Evolutionary conservation across 208 protist species (phyloP).

Genomic region (Leishmania arabica): DNA sequence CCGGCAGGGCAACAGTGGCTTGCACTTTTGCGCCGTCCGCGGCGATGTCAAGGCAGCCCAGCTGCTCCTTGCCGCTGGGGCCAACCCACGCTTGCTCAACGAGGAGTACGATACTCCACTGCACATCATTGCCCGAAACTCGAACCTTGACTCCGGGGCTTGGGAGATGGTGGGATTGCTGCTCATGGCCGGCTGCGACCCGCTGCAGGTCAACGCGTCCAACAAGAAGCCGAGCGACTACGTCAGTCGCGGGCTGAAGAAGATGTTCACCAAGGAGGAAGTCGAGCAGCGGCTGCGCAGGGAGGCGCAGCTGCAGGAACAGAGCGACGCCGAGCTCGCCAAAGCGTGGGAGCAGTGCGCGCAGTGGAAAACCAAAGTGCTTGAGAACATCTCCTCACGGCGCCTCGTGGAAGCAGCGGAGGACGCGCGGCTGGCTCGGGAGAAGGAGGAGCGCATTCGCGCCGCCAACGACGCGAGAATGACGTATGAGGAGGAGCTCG

Average conservation of each 20-base stretch:
- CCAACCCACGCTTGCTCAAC: constrained; percentile 68
- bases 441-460: constrained; percentile 69
- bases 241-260: constrained; percentile 74
- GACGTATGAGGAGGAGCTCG: constrained; percentile 67
- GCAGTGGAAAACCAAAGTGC: constrained; percentile 30
- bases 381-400: constrained; percentile 15
- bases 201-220: constrained; percentile 74
- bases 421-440: constrained; percentile 64
- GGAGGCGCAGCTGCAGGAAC: constrained; percentile 31
- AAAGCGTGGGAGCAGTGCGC: constrained; percentile 25
- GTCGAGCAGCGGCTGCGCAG: constrained; percentile 46
- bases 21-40: constrained; percentile 90
- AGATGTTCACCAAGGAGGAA: constrained; percentile 77
- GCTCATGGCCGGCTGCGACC: constrained; percentile 75
- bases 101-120: constrained; percentile 82
- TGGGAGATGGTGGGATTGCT: constrained; percentile 84
- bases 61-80: constrained; percentile 70
- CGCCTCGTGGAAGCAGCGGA: constrained; percentile 39
- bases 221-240: constrained; percentile 84
- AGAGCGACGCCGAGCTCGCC: constrained; percentile 35
- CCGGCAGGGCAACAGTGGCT: constrained; percentile 68
- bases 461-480: constrained; percentile 79
- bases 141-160: constrained; percentile 75
- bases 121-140: constrained; percentile 79
- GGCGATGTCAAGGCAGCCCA: constrained; percentile 79